These are phyloP conservation scores for Pythium coloratum DNA, from an alignment of 352 stramenopile species.

Conservation along the genomic window DNA sequence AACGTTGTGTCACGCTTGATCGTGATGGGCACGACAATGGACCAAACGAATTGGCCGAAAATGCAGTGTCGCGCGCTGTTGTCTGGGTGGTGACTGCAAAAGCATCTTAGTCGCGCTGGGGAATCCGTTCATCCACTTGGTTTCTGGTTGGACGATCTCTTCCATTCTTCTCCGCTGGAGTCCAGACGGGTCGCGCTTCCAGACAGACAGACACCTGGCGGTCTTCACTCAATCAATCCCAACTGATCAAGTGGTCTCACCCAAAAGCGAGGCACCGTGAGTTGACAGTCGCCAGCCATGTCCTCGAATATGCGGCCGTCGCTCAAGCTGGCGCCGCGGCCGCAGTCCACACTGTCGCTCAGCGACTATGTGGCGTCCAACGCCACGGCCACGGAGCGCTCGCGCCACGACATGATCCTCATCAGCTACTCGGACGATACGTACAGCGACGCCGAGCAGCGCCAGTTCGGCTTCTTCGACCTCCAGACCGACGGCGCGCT, in stretches of 20 bases:
- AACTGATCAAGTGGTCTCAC: not conserved
- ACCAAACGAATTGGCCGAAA: constrained; percentile 8
- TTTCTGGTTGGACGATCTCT: not conserved
- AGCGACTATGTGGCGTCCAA: constrained; percentile 19
- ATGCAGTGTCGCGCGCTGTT: not conserved
- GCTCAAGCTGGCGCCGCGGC: constrained; percentile 1
- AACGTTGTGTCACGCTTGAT: not conserved
- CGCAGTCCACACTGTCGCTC: constrained; percentile 19
- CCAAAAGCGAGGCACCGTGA: not conserved
- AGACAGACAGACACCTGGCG: not conserved
- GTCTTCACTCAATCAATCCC: not conserved
- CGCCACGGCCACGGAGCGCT: constrained; percentile 20
- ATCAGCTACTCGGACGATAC: constrained; percentile 34
- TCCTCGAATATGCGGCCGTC: not conserved
- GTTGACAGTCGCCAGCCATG: not conserved
- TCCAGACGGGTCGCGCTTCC: not conserved
- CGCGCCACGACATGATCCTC: constrained; percentile 29
- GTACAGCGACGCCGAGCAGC: constrained; percentile 33
- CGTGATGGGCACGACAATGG: not conserved
- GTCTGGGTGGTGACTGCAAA: no score
- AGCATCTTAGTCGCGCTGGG: not conserved
- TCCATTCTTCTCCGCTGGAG: not conserved
- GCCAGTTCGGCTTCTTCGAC: constrained; percentile 60
- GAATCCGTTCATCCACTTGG: not conserved
- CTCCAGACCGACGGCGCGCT: constrained; percentile 66